Evolutionary conservation across 257 asterid species (phyloP).

Genomic region (Solanum verrucosum): DNA sequence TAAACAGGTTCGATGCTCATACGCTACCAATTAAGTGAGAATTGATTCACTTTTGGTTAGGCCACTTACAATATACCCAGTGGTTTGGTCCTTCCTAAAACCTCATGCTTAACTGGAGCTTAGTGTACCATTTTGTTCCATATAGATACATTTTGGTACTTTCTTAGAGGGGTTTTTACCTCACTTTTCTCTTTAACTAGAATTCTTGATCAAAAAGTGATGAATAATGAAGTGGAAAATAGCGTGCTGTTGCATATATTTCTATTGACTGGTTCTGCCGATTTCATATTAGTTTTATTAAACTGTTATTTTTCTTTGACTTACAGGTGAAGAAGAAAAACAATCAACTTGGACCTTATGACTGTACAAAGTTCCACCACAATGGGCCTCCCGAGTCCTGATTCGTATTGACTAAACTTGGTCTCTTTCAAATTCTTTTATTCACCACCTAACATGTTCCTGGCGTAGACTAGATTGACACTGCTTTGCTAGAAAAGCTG

Average conservation of each 20-base stretch:
- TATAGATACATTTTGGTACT: not conserved
- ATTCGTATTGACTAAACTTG: slow-evolving; percentile 23
- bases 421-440: slow-evolving; percentile 20
- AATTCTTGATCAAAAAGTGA: not conserved
- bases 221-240: not conserved
- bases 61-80: not conserved
- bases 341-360: slow-evolving; percentile 74
- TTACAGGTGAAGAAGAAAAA: slow-evolving; percentile 67
- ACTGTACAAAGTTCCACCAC: slow-evolving; percentile 70
- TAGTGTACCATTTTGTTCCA: not conserved
- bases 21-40: not conserved
- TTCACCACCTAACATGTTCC: not conserved
- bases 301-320: not conserved
- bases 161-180: not conserved
- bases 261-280: not conserved
- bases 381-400: slow-evolving; percentile 30
- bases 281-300: not conserved
- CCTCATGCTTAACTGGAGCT: not conserved
- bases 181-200: not conserved
- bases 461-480: not conserved
- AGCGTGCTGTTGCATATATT: not conserved
- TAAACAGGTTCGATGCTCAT: not conserved
- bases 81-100: not conserved
- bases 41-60: not conserved
- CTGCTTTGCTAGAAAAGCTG: not conserved